phyloP scores from a whole-genome alignment of 2,329 filamentous ascomycete genomes.

The Lasiodiplodia gonubiensis region DNA sequence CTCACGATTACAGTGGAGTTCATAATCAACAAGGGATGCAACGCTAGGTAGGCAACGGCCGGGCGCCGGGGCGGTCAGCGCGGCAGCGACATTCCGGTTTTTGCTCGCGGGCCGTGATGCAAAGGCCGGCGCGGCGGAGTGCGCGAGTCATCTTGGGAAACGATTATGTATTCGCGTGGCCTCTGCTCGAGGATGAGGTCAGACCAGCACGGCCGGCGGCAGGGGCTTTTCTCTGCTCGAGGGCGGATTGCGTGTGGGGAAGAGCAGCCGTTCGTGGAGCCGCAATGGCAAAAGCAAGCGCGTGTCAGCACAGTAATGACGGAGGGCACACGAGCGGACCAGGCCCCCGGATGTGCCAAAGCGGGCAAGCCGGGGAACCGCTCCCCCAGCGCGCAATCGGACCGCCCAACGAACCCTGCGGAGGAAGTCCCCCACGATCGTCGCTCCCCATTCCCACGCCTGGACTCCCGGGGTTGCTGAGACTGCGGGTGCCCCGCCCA shows the following conservation, averaged over 20 bases:
- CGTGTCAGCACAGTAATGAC: neutral
- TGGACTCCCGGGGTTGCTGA: slow-evolving; percentile 12
- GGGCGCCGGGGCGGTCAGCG: neutral
- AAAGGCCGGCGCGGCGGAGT: neutral
- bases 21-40: neutral
- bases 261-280: slow-evolving; percentile 16
- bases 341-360: neutral
- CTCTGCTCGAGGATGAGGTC: slow-evolving; percentile 2
- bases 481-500: slow-evolving; percentile 5
- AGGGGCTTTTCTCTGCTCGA: neutral
- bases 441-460: slow-evolving; percentile 24
- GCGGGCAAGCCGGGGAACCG: slow-evolving; percentile 4
- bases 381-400: slow-evolving; percentile 15
- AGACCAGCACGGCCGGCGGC: slow-evolving; percentile 8
- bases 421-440: slow-evolving; percentile 17
- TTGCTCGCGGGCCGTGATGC: neutral
- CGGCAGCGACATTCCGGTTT: slow-evolving; percentile 11
- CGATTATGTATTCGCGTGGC: neutral
- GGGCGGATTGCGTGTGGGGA: slow-evolving; percentile 9
- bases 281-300: neutral
- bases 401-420: slow-evolving; percentile 13
- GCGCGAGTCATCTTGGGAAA: slow-evolving; percentile 1
- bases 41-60: slow-evolving; percentile 22
- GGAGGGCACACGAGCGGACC: neutral
- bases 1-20: slow-evolving; percentile 20